phyloP scores from a whole-genome alignment of 768 basidiomycete genomes.

The Leccinum barrowsii region DNA sequence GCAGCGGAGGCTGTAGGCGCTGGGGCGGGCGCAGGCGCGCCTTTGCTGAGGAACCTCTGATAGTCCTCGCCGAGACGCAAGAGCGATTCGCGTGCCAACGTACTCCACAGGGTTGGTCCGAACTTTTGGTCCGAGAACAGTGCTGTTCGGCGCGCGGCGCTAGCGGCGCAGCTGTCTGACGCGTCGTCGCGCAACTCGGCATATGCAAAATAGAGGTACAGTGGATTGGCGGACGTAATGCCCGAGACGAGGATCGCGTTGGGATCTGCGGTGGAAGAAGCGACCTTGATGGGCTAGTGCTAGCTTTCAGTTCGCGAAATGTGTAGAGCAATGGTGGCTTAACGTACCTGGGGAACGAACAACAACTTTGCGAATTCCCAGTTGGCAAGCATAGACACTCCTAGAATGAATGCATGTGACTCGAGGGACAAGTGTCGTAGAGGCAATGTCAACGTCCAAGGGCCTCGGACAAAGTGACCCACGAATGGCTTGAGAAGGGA shows the following conservation, averaged over 20 bases:
- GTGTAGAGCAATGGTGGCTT: neutral
- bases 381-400: slow-evolving; percentile 45
- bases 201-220: slow-evolving; percentile 65
- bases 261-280: slow-evolving; percentile 46
- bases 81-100: slow-evolving; percentile 55
- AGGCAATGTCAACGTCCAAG: slow-evolving; percentile 52
- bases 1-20: slow-evolving; percentile 19
- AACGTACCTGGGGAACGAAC: slow-evolving; percentile 58
- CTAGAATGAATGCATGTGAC: slow-evolving; percentile 47
- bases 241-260: slow-evolving; percentile 61
- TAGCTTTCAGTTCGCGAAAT: slow-evolving; percentile 1
- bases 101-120: slow-evolving; percentile 59
- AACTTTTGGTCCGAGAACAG: slow-evolving; percentile 71
- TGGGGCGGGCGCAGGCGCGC: slow-evolving; percentile 31
- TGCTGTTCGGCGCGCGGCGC: slow-evolving; percentile 44
- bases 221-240: slow-evolving; percentile 46
- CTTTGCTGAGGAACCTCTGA: slow-evolving; percentile 59
- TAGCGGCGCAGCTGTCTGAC: slow-evolving; percentile 38
- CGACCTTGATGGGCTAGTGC: slow-evolving; percentile 46
- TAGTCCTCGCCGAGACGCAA: slow-evolving; percentile 66
- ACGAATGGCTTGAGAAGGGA: slow-evolving; percentile 55
- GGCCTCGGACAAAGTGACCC: slow-evolving; percentile 57
- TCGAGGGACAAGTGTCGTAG: slow-evolving; percentile 44
- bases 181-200: slow-evolving; percentile 56
- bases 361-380: slow-evolving; percentile 66